Evolutionary conservation across 345 rosid species (phyloP).

Genomic region (Syzygium aromaticum): DNA sequence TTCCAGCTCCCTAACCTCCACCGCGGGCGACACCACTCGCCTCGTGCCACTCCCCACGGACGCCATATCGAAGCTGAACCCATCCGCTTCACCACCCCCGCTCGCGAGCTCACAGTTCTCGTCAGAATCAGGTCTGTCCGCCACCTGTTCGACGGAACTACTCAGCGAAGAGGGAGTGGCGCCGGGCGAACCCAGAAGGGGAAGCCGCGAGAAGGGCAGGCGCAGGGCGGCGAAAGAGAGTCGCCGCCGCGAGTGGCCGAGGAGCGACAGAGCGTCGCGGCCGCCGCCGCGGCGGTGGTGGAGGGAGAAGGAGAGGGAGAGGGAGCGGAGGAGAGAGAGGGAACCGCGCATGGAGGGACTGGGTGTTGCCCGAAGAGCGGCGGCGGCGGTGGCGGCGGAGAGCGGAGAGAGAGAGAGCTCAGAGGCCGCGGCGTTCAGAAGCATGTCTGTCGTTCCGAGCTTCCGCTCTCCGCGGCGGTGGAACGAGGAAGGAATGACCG

Average conservation of each 20-base stretch:
- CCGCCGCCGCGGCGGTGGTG: slow-evolving; percentile 4
- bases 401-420: neutral
- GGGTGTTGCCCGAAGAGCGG: neutral
- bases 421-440: neutral
- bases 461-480: neutral
- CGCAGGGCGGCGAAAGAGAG: neutral
- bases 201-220: neutral
- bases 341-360: slow-evolving; percentile 16
- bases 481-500: neutral
- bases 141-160: slow-evolving; percentile 44
- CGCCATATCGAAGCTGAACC: slow-evolving; percentile 12
- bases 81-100: neutral
- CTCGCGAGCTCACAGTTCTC: slow-evolving; percentile 10
- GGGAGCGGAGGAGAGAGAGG: slow-evolving; percentile 15
- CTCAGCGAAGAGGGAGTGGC: slow-evolving; percentile 10
- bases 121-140: slow-evolving; percentile 1
- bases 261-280: neutral
- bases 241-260: neutral
- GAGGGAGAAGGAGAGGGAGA: slow-evolving; percentile 13
- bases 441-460: neutral
- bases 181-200: neutral
- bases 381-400: neutral
- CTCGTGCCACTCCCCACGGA: slow-evolving; percentile 27
- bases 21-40: slow-evolving; percentile 26
- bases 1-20: slow-evolving; percentile 60